phyloP scores from a whole-genome alignment of 495 filamentous ascomycete genomes.

The Aspergillus egyptiacus region DNA sequence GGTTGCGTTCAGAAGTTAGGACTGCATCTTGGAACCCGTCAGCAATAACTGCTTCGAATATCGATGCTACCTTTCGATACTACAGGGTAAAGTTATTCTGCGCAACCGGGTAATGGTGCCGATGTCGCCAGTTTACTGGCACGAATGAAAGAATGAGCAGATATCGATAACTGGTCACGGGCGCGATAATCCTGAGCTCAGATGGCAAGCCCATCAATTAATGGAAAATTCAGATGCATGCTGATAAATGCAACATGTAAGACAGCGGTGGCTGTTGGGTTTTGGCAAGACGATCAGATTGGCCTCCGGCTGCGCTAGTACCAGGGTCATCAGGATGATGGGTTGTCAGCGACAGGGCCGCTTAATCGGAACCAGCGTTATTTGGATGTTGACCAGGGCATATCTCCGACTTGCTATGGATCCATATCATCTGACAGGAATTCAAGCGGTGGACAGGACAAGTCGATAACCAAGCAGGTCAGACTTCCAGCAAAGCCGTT shows the following conservation, averaged over 20 bases:
- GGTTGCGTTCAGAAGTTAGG: neutral
- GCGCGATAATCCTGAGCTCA: constrained; percentile 7
- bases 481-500: constrained; percentile 1
- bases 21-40: neutral
- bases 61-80: constrained; percentile 10
- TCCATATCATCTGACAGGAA: neutral
- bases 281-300: constrained; percentile 6
- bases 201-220: neutral
- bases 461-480: constrained; percentile 12
- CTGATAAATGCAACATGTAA: constrained; percentile 14
- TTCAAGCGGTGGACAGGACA: constrained; percentile 5
- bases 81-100: constrained; percentile 1
- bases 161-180: constrained; percentile 16
- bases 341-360: constrained; percentile 6
- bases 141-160: constrained; percentile 14
- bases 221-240: constrained; percentile 1
- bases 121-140: constrained; percentile 12
- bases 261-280: constrained; percentile 11
- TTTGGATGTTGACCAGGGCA: constrained; percentile 9
- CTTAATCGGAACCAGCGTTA: constrained; percentile 9
- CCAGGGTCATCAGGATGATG: constrained; percentile 18
- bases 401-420: constrained; percentile 2
- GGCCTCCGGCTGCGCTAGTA: constrained; percentile 8
- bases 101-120: neutral
- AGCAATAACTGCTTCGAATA: constrained; percentile 1